Conservation (phyloP, 1,284 basidiomycete species). For the Cutaneotrichosporon sp. region DNA sequence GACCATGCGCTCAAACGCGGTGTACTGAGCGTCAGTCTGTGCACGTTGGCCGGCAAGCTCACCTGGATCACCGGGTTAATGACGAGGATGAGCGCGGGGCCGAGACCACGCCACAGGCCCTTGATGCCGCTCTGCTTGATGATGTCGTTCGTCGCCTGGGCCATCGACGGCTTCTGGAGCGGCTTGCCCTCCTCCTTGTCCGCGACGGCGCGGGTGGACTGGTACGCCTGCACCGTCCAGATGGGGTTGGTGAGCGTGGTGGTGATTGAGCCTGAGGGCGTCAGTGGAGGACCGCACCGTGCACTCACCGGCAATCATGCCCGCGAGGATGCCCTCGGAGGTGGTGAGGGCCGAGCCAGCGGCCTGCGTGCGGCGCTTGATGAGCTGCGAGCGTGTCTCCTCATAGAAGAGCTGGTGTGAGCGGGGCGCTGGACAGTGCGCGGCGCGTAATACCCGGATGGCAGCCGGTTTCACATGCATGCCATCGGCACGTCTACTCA, state of each 20-base stretch:
- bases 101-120: conserved; percentile 93
- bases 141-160: conserved; percentile 68
- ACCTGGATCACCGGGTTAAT: conserved; percentile 85
- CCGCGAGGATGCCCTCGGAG: conserved; percentile 82
- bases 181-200: conserved; percentile 15
- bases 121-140: conserved; percentile 68
- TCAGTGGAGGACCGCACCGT: conserved; percentile 49
- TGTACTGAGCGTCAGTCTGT: conserved; percentile 53
- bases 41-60: not conserved
- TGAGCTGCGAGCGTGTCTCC: conserved; percentile 50
- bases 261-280: conserved; percentile 78
- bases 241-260: conserved; percentile 90
- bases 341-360: conserved; percentile 57
- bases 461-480: not conserved
- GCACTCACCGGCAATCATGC: conserved; percentile 64
- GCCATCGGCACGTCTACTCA: conserved; percentile 14
- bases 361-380: conserved; percentile 52
- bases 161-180: conserved; percentile 57
- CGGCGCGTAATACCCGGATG: no score
- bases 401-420: conserved; percentile 51
- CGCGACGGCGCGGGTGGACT: conserved; percentile 59
- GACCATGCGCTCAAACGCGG: conserved; percentile 72
- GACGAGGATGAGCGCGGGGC: conserved; percentile 87
- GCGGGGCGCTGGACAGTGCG: no score
- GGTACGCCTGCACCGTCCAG: conserved; percentile 92